Conservation (phyloP, 345 rosid genomes). For the Populus simonii region DNA sequence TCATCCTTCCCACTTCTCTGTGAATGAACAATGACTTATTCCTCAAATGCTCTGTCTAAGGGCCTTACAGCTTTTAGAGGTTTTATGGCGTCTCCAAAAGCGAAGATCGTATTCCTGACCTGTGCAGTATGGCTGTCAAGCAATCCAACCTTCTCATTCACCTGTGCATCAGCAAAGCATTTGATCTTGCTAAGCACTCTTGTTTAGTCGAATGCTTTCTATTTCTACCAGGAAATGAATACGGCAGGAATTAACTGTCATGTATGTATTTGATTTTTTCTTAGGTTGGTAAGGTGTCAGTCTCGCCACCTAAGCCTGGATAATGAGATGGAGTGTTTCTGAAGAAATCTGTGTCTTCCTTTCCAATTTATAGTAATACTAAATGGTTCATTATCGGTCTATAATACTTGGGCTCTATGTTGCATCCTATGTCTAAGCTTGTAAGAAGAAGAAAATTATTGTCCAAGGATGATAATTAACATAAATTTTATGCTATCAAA, state of each 20-base stretch:
- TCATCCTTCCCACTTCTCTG: neutral
- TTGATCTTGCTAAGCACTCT: neutral
- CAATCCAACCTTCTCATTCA: neutral
- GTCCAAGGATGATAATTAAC: too few relatives aligned
- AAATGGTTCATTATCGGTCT: neutral
- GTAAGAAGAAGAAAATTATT: too few relatives aligned
- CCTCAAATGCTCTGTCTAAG: neutral
- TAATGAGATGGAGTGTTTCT: neutral
- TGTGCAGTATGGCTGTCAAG: neutral
- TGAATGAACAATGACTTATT: neutral
- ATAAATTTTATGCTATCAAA: neutral
- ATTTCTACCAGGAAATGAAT: neutral
- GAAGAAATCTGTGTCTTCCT: neutral
- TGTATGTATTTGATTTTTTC: neutral
- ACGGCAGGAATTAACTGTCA: neutral
- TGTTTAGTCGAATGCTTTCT: neutral
- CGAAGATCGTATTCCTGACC: neutral
- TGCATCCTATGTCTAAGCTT: too few relatives aligned
- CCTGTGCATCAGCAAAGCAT: neutral
- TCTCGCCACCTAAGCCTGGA: neutral
- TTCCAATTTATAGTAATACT: neutral
- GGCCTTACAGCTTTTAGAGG: neutral
- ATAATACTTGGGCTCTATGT: too few relatives aligned
- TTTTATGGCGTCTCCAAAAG: neutral
- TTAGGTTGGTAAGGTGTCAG: neutral